A percentile compares a stretch with the other conserved stretches of the same genome.
These are phyloP conservation scores for Fonsecaea erecta DNA, from an alignment of 2,329 filamentous ascomycete genomes.

Conservation along the genomic window DNA sequence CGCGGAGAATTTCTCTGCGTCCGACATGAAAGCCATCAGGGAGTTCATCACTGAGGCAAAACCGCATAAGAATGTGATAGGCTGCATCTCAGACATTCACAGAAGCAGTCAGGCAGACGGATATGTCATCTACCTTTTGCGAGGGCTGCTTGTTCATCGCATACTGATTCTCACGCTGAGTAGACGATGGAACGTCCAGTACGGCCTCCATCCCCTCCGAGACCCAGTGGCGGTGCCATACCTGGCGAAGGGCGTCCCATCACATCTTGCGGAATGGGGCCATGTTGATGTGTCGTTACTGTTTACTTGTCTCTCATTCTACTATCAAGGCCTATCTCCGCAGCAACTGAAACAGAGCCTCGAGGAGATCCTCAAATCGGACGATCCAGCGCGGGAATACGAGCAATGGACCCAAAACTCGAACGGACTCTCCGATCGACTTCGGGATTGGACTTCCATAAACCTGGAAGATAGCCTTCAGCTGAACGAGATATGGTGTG, in stretches of 20 bases:
- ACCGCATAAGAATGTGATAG: conserved; percentile 4
- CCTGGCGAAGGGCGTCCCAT: conserved; percentile 62
- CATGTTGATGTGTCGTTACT: conserved; percentile 64
- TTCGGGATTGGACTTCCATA: conserved; percentile 55
- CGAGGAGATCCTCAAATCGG: conserved; percentile 53
- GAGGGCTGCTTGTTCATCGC: conserved; percentile 60
- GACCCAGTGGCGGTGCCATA: conserved; percentile 63
- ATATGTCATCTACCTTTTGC: conserved; percentile 35
- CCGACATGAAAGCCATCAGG: conserved; percentile 15
- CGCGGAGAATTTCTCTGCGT: conserved; percentile 12
- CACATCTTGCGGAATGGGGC: conserved; percentile 63
- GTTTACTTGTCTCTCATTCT: conserved; percentile 62
- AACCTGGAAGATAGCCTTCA: conserved; percentile 63
- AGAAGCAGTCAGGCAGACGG: conserved; percentile 12
- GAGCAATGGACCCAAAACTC: conserved; percentile 42
- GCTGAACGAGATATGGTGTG: conserved; percentile 59
- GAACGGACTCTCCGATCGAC: conserved; percentile 43
- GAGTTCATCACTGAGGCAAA: conserved; percentile 10
- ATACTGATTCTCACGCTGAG: conserved; percentile 60
- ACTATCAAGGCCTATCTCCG: conserved; percentile 60
- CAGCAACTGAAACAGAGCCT: conserved; percentile 57
- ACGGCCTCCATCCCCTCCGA: conserved; percentile 61
- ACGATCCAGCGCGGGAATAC: conserved; percentile 59
- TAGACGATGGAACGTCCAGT: conserved; percentile 70
- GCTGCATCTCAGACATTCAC: conserved; percentile 10